Conservation (phyloP, 257 asterid genomes). For the Parsonsia alboflavescens region DNA sequence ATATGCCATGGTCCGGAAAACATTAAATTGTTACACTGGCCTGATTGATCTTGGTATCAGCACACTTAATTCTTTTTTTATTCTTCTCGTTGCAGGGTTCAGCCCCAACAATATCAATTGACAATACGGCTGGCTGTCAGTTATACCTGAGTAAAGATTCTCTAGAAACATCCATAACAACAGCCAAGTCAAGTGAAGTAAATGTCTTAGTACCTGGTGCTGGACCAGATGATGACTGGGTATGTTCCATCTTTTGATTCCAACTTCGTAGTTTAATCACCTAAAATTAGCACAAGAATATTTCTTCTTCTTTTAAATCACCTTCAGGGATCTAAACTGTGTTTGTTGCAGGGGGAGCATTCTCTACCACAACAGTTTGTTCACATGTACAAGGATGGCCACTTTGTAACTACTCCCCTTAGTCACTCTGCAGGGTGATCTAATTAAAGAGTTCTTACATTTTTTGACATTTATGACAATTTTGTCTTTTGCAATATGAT, state of each 20-base stretch:
- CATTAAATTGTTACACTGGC: not conserved
- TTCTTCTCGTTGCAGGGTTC: conserved; percentile 50
- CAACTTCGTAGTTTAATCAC: not conserved
- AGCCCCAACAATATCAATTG: conserved; percentile 91
- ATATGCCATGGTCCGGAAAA: not conserved
- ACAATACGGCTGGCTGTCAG: conserved; percentile 93
- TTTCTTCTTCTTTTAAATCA: not conserved
- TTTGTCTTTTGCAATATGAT: conserved; percentile 11
- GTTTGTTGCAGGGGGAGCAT: conserved; percentile 64
- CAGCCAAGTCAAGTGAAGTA: conserved; percentile 94
- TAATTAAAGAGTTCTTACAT: not conserved
- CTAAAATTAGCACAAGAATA: not conserved
- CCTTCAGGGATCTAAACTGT: not conserved
- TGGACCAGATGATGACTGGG: conserved; percentile 87
- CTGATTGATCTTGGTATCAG: not conserved
- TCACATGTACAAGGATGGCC: conserved; percentile 75
- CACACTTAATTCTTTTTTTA: conserved; percentile 14
- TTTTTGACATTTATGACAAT: not conserved
- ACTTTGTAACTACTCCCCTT: conserved; percentile 72
- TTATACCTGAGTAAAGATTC: conserved; percentile 85
- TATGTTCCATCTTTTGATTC: conserved; percentile 30
- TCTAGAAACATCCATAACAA: conserved; percentile 71
- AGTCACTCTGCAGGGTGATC: conserved; percentile 87
- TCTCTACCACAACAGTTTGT: conserved; percentile 86
- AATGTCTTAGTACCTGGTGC: conserved; percentile 86